Evolutionary conservation across 164 flowering plant species (phyloP).

Genomic region (Chimonanthus salicifolius): DNA sequence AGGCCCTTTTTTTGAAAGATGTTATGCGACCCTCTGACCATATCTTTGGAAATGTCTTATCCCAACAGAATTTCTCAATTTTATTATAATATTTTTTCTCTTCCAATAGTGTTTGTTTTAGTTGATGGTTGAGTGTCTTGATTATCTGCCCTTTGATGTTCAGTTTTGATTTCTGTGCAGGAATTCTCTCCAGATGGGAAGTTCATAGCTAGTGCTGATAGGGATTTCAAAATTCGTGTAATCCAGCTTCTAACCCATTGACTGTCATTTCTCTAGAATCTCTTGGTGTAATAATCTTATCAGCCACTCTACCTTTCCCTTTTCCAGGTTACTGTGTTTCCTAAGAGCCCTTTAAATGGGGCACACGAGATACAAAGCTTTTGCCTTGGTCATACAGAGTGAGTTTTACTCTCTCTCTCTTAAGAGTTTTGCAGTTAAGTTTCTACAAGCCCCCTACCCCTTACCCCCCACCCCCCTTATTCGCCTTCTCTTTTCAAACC

Average conservation of each 20-base stretch:
- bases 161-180: constrained; percentile 34
- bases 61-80: not conserved
- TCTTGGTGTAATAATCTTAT: not conserved
- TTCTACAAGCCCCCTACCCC: too few species aligned
- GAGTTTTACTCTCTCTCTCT: not conserved
- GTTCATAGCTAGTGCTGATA: constrained; percentile 79
- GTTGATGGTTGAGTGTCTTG: not conserved
- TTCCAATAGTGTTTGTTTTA: too few species aligned
- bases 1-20: not conserved
- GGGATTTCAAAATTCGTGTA: constrained; percentile 97
- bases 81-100: too few species aligned
- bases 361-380: constrained; percentile 93
- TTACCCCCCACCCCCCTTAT: too few species aligned
- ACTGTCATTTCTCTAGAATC: not conserved
- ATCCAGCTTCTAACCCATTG: not conserved
- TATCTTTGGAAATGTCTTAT: not conserved
- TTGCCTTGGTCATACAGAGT: constrained; percentile 97
- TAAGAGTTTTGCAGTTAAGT: too few species aligned
- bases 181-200: constrained; percentile 86
- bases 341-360: constrained; percentile 64
- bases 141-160: not conserved
- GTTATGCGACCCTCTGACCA: not conserved
- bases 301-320: constrained; percentile 4
- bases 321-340: constrained; percentile 78
- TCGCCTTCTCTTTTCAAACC: too few species aligned